phyloP scores from a whole-genome alignment of 1,284 basidiomycete genomes.

The Serendipita sp. region DNA sequence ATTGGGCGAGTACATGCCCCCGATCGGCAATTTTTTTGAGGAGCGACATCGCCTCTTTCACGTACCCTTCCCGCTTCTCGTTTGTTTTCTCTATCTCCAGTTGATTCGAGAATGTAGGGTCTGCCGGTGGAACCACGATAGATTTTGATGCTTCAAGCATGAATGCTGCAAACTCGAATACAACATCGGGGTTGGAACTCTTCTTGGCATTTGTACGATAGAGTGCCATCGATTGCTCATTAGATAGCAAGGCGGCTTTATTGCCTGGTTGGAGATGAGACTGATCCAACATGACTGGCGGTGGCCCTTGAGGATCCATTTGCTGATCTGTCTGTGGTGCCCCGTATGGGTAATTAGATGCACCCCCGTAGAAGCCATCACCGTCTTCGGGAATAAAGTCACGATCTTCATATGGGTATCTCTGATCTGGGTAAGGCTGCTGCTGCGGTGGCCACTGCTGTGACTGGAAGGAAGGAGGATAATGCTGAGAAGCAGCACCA shows the following conservation, averaged over 20 bases:
- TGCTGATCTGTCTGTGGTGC: neutral
- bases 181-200: constrained; percentile 93
- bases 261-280: constrained; percentile 89
- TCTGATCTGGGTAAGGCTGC: neutral
- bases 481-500: neutral
- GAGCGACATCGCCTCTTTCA: constrained; percentile 73
- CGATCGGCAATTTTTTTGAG: constrained; percentile 86
- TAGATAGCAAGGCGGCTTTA: constrained; percentile 81
- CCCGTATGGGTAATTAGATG: neutral
- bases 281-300: constrained; percentile 56
- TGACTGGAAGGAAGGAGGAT: constrained; percentile 1
- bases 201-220: constrained; percentile 98
- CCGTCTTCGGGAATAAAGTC: neutral
- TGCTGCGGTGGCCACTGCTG: constrained; percentile 5
- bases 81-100: constrained; percentile 66
- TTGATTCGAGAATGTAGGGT: constrained; percentile 41
- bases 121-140: constrained; percentile 55
- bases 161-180: constrained; percentile 97
- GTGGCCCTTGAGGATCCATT: constrained; percentile 3
- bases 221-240: constrained; percentile 89
- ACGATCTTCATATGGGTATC: neutral
- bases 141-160: constrained; percentile 94
- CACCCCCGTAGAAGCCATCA: constrained; percentile 5
- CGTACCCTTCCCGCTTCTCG: constrained; percentile 73
- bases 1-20: constrained; percentile 88